Evolutionary conservation across 306 rosid species (phyloP).

Genomic region (Vigna unguiculata): DNA sequence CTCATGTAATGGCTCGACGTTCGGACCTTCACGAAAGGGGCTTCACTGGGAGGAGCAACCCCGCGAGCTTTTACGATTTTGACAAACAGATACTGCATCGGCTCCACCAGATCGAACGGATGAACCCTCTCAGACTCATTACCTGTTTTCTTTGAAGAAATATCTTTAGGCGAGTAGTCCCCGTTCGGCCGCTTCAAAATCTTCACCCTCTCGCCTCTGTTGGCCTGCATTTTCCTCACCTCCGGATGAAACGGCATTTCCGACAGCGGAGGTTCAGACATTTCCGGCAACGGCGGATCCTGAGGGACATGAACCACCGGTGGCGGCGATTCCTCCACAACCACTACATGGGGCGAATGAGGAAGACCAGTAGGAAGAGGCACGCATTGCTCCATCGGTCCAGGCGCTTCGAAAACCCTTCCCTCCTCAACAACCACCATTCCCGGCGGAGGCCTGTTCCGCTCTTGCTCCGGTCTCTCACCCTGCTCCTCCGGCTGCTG

Average conservation of each 20-base stretch:
- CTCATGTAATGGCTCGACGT: conserved; percentile 52
- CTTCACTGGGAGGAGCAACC: conserved; percentile 55
- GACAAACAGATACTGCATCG: conserved; percentile 85
- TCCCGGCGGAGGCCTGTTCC: conserved; percentile 39
- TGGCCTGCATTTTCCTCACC: conserved; percentile 73
- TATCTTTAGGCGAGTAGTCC: conserved; percentile 75
- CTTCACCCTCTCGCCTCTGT: conserved; percentile 67
- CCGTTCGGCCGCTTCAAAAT: conserved; percentile 62
- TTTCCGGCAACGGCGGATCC: conserved; percentile 54
- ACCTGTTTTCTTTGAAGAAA: conserved; percentile 47
- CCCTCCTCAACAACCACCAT: conserved; percentile 56
- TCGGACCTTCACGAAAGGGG: conserved; percentile 68
- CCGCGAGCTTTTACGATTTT: conserved; percentile 82
- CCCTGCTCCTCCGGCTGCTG: conserved; percentile 32
- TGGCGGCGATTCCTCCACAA: conserved; percentile 62
- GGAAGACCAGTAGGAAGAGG: conserved; percentile 44
- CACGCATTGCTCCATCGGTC: conserved; percentile 44
- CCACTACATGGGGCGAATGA: conserved; percentile 64
- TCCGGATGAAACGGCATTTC: conserved; percentile 60
- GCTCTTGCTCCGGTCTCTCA: conserved; percentile 52
- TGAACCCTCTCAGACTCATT: conserved; percentile 64
- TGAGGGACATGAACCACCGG: conserved; percentile 59
- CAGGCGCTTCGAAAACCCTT: conserved; percentile 54
- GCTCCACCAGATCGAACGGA: conserved; percentile 85
- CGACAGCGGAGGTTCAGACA: conserved; percentile 43